Evolutionary conservation across 495 filamentous ascomycete species (phyloP), one percentile per base, ranked within the genome.

Genomic region (Trichoderma reesei): DNA sequence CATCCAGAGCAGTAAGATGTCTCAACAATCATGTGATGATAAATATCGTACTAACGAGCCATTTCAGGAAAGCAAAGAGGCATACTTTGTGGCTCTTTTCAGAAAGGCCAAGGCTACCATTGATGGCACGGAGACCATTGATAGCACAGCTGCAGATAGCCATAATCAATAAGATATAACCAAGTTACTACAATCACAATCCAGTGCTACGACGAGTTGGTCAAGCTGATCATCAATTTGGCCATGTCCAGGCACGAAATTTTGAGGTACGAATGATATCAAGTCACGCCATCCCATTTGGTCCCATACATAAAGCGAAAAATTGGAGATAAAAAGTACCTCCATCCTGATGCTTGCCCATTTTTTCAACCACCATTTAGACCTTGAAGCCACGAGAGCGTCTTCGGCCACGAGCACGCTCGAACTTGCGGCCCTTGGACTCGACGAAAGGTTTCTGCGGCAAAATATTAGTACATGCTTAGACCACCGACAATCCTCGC

Each of bases 401-500:
- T 83, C 94, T 93, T 77, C 94, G 90, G 74, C 94, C 94, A 92
- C 94, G 92, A 74, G 93, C 94, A 63, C 85, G 83, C 86, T 98
- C 94, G 82, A 98, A 98, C 84, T 98, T 98, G 77, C 95, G 89
- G 72, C 95, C 95, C 87, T 98, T 98, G 84, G 90, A 94, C 78
- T 88, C 86, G 71, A 98, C 86, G 70, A 97, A 92, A 34, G 95
- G 95, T 84, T 96, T 96, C 91, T 91, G 68, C 64, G 69, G 68
- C 62, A 70, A 62, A 26, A 26, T 1, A 56, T 67, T 61, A 64
- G 64, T 63, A 46, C 59, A 26, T 26, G 31, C 36, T 26, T 60
- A 16, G 4, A n/a, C 16, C 31, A 2, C 9, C 7, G 8, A 0
- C 18, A 1, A 37, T 33, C 26, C 8, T 7, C 6, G 16, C 54